phyloP scores from a whole-genome alignment of 345 rosid genomes.

The Anastatica hierochuntica region DNA sequence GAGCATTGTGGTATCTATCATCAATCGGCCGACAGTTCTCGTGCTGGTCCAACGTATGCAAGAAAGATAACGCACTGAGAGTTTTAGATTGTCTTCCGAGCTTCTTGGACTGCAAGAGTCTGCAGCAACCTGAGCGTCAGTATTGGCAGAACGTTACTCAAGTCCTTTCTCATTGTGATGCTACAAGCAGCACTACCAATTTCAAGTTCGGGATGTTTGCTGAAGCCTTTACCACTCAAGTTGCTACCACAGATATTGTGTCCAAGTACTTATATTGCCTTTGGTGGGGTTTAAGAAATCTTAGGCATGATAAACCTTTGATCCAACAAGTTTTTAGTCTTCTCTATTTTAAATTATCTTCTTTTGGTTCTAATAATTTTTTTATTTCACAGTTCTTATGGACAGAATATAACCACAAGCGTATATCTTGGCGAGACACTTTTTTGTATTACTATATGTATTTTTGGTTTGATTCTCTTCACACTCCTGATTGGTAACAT shows the following conservation, averaged over 20 bases:
- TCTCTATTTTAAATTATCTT: neutral
- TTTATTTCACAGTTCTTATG: constrained; percentile 53
- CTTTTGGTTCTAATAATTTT: neutral
- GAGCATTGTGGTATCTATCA: constrained; percentile 75
- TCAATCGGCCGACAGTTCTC: constrained; percentile 61
- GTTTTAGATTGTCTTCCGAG: constrained; percentile 43
- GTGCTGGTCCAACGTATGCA: constrained; percentile 68
- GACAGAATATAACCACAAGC: constrained; percentile 68
- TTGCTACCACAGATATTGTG: constrained; percentile 41
- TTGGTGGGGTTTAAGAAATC: constrained; percentile 87
- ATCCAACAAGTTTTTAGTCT: neutral
- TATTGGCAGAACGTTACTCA: constrained; percentile 62
- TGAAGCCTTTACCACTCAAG: constrained; percentile 55
- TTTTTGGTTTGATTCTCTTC: constrained; percentile 58
- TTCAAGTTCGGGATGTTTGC: constrained; percentile 77
- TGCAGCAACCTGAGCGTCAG: constrained; percentile 38
- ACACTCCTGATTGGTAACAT: constrained; percentile 85
- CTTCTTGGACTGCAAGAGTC: constrained; percentile 54
- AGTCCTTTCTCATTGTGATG: constrained; percentile 46
- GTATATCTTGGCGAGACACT: constrained; percentile 61
- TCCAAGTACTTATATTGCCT: constrained; percentile 68
- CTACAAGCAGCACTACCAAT: constrained; percentile 27
- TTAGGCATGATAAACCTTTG: constrained; percentile 37
- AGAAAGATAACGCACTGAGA: constrained; percentile 29
- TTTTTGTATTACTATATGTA: constrained; percentile 58